Base-by-base conservation (phyloP, 2,329 filamentous ascomycete species). In the Colletotrichum caudatum region DNA sequence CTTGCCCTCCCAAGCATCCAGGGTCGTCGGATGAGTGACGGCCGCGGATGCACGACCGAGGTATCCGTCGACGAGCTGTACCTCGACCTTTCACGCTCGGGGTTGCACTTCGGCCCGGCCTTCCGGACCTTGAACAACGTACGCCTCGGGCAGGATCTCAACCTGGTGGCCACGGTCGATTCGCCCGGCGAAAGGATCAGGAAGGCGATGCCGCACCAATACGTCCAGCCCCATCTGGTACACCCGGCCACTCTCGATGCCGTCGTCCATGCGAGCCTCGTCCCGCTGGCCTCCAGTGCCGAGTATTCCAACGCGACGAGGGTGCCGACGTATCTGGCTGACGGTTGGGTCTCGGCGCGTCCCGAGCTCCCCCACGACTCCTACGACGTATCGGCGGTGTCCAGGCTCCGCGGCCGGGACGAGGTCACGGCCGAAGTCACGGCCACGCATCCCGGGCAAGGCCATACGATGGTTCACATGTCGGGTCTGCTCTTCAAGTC, bases 171-270 rank as follows among this genome's bases (percentile, higher is more conserved):
- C 9, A 51, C 58, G 3, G 57, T 75, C 41, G 39, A 56, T 11
- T 67, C 66, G 3, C 60, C 74, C 16, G 4, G 56, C 37, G 50
- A 56, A 12, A 59, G 23, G 2, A 39, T 72, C 39, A 41, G 62
- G 61, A 50, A 58, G 41, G 50, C 6, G 23, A 78, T 78, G 76
- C 76, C 76, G 20, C 50, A 67, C 18, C 59, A 76, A 6, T 71
- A 77, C 58, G 44, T 76, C 23, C 73, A 76, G 37, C 75, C 75
- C 29, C 77, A 80, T 72, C 51, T 81, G 7, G 78, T 82, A 2
- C 81, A 83, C 64, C 81, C 81, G 2, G 75, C 78, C 20, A 77
- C 81, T 0, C 70, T 83, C 2, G 81, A 83, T 58, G 74, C 77
- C 20, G 60, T 81, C 0, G 77, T 82, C 6, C 81, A 83, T 44